These are phyloP conservation scores for Xerocomus spinulosus DNA, from an alignment of 768 basidiomycete genomes.

Conservation along the genomic window DNA sequence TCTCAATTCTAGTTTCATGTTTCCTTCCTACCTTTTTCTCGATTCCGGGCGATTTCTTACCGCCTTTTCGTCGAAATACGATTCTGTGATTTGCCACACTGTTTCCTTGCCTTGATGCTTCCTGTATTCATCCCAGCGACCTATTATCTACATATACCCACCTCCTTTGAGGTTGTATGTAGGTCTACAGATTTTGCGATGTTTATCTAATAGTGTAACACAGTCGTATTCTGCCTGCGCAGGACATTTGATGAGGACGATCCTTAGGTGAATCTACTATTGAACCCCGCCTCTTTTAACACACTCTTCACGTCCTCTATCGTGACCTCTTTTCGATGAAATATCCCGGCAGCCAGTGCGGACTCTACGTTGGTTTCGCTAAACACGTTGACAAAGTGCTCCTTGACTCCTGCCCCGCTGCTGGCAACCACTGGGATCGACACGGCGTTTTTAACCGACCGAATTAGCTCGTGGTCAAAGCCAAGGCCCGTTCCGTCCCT, in stretches of 20 bases:
- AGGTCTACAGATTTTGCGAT: conserved; percentile 27
- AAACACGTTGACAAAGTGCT: conserved; percentile 90
- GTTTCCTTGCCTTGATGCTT: conserved; percentile 18
- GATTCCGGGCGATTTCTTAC: conserved; percentile 3
- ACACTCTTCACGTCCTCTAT: conserved; percentile 76
- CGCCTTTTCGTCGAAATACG: neutral
- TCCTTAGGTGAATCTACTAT: conserved; percentile 35
- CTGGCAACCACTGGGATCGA: conserved; percentile 92
- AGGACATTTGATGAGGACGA: neutral
- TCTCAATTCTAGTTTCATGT: neutral
- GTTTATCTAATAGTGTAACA: conserved; percentile 31
- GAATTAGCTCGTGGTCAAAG: conserved; percentile 83
- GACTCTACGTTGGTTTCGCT: conserved; percentile 76
- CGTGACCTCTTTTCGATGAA: conserved; percentile 84
- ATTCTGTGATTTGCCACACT: conserved; percentile 9
- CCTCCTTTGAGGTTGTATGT: conserved; percentile 30
- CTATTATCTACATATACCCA: conserved; percentile 32
- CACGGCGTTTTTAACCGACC: conserved; percentile 69
- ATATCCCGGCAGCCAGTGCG: conserved; percentile 94
- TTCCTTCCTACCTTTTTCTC: neutral
- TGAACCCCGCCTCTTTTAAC: conserved; percentile 45
- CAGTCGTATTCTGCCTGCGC: conserved; percentile 11
- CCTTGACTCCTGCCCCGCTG: conserved; percentile 80
- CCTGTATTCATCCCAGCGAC: conserved; percentile 31
- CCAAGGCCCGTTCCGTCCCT: conserved; percentile 90